A percentile compares a stretch with the other conserved stretches of the same genome.
Evolutionary conservation across 2,329 filamentous ascomycete genomes (phyloP).

Genomic region (Zalaria obscura): DNA sequence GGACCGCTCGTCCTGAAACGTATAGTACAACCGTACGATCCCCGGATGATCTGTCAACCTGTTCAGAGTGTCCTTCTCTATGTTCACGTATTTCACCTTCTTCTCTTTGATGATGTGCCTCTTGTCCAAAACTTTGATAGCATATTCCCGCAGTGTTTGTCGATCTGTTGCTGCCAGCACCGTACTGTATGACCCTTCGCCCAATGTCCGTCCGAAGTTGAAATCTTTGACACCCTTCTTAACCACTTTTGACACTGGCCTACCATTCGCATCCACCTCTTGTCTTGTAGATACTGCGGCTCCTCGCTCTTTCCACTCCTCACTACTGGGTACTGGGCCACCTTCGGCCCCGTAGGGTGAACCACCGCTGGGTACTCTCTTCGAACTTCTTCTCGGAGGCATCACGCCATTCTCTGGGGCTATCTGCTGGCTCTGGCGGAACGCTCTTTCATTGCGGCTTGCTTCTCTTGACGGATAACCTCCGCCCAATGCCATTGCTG

Average conservation of each 20-base stretch:
- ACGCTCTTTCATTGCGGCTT: constrained; percentile 54
- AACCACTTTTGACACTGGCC: constrained; percentile 65
- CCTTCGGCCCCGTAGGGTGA: constrained; percentile 39
- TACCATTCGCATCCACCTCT: constrained; percentile 75
- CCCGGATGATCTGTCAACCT: constrained; percentile 91
- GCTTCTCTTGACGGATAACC: constrained; percentile 51
- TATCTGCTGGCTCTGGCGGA: constrained; percentile 46
- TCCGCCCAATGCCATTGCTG: constrained; percentile 43
- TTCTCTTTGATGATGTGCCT: constrained; percentile 99
- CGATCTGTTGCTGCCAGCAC: constrained; percentile 87
- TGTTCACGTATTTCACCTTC: constrained; percentile 99
- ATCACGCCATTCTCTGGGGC: constrained; percentile 45
- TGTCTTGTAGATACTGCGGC: constrained; percentile 73
- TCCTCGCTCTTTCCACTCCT: constrained; percentile 92
- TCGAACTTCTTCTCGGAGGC: constrained; percentile 64
- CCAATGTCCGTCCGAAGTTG: constrained; percentile 76
- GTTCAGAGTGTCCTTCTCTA: constrained; percentile 96
- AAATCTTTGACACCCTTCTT: constrained; percentile 98
- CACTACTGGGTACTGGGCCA: constrained; percentile 50
- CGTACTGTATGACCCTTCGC: constrained; percentile 95
- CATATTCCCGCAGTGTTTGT: constrained; percentile 89
- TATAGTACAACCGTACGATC: constrained; percentile 94
- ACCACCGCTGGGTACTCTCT: constrained; percentile 42
- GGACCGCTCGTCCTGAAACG: constrained; percentile 91
- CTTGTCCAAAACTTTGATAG: constrained; percentile 96